Percentiles rank a stretch among this genome's conserved stretches.
phyloP scores from a whole-genome alignment of 1,284 basidiomycete genomes.

The Heterobasidion annosum region DNA sequence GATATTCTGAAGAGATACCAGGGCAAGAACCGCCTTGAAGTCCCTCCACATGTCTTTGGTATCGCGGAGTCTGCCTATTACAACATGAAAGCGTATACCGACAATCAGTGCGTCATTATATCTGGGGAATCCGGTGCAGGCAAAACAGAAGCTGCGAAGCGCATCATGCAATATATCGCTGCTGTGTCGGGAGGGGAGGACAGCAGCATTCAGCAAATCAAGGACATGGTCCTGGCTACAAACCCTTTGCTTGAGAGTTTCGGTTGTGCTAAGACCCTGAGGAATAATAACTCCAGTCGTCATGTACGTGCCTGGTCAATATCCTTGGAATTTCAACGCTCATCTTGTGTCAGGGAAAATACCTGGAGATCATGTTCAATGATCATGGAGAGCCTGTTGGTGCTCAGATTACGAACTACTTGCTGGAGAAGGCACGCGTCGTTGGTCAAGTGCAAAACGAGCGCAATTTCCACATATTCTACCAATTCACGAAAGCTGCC shows the following conservation, averaged over 20 bases:
- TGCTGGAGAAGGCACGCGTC: constrained; percentile 95
- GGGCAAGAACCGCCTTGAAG: constrained; percentile 97
- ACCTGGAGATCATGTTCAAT: constrained; percentile 99
- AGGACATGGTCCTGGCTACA: constrained; percentile 99
- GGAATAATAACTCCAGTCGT: constrained; percentile 98
- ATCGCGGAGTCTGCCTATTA: constrained; percentile 98
- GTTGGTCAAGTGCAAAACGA: constrained; percentile 97
- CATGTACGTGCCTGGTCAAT: constrained; percentile 58
- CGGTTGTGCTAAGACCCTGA: constrained; percentile 96
- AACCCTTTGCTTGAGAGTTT: constrained; percentile 98
- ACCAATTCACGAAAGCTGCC: constrained; percentile 98
- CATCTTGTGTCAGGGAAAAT: constrained; percentile 76
- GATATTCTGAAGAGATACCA: constrained; percentile 82
- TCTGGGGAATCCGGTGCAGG: constrained; percentile 97
- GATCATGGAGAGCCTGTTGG: constrained; percentile 88
- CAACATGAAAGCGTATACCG: constrained; percentile 98
- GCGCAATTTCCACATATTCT: constrained; percentile 99
- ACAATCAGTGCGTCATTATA: constrained; percentile 99
- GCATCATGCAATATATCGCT: constrained; percentile 99
- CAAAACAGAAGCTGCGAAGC: constrained; percentile 95
- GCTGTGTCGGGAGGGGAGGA: constrained; percentile 87
- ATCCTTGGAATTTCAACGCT: constrained; percentile 5
- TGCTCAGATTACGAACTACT: constrained; percentile 97
- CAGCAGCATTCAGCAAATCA: constrained; percentile 90
- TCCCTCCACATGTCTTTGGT: constrained; percentile 95